A percentile compares a stretch with the other conserved stretches of the same genome.
These are phyloP conservation scores for Aspergillus sp. DNA, from an alignment of 2,329 filamentous ascomycete species.

Conservation along the genomic window DNA sequence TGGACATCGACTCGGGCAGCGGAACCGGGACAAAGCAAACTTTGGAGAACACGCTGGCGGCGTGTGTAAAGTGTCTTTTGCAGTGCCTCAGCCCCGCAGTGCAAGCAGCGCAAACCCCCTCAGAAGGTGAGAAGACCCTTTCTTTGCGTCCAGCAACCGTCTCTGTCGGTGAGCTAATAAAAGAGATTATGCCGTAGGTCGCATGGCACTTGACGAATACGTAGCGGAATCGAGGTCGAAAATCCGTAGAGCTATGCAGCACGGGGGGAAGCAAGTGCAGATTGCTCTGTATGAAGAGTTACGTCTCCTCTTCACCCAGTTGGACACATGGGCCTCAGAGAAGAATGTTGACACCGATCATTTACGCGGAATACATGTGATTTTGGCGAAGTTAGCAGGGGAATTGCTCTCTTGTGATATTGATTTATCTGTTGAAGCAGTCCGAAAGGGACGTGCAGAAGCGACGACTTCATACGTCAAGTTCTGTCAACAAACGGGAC, in stretches of 20 bases:
- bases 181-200: constrained; percentile 7
- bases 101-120: constrained; percentile 19
- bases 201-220: constrained; percentile 31
- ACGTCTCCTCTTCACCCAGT: constrained; percentile 31
- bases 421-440: constrained; percentile 36
- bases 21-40: constrained; percentile 39
- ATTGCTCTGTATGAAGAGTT: constrained; percentile 36
- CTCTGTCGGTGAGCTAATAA: constrained; percentile 22
- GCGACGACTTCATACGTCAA: constrained; percentile 34
- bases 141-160: neutral
- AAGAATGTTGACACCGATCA: constrained; percentile 14
- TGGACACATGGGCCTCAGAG: constrained; percentile 26
- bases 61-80: constrained; percentile 39
- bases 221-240: constrained; percentile 29
- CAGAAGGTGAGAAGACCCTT: constrained; percentile 26
- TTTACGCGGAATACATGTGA: constrained; percentile 24
- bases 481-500: constrained; percentile 23
- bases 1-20: constrained; percentile 64
- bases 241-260: constrained; percentile 30
- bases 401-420: constrained; percentile 33
- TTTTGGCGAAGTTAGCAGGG: constrained; percentile 29
- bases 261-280: constrained; percentile 37
- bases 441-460: constrained; percentile 40
- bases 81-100: constrained; percentile 36
- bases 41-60: constrained; percentile 38